Percentiles rank a stretch among this genome's conserved stretches.
Evolutionary conservation across 768 basidiomycete genomes (phyloP).

Genomic region (Candolleomyces aberdarensis): DNA sequence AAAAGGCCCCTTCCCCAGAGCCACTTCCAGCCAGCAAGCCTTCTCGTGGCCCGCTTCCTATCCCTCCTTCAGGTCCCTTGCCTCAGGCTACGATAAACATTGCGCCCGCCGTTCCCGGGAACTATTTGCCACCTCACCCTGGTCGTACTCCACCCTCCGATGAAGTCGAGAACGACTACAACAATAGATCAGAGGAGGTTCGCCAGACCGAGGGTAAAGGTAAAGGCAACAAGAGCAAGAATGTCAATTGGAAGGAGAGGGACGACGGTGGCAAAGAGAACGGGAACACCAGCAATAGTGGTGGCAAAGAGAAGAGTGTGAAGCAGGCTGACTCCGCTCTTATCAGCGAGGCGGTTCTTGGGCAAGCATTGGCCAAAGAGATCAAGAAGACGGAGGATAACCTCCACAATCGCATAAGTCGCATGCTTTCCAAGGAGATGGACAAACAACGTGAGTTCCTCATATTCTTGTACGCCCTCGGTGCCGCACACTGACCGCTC

Average conservation of each 20-base stretch:
- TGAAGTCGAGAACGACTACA: conserved; percentile 64
- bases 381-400: conserved; percentile 83
- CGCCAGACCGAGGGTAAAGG: conserved; percentile 46
- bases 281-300: conserved; percentile 19
- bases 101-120: conserved; percentile 14
- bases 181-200: conserved; percentile 38
- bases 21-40: conserved; percentile 11
- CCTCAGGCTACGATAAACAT: conserved; percentile 21
- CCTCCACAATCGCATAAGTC: conserved; percentile 72
- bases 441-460: conserved; percentile 77
- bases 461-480: conserved; percentile 9
- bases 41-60: conserved; percentile 17
- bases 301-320: conserved; percentile 26
- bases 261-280: conserved; percentile 28
- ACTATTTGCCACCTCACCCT: conserved; percentile 36
- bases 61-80: conserved; percentile 22
- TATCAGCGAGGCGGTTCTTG: conserved; percentile 53
- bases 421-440: conserved; percentile 80
- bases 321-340: conserved; percentile 31
- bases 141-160: conserved; percentile 71
- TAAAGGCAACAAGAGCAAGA: conserved; percentile 48
- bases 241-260: conserved; percentile 60
- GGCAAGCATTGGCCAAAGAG: conserved; percentile 65
- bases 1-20: conserved; percentile 23
- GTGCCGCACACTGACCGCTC: conserved; percentile 1